Base-by-base conservation (phyloP, 495 filamentous ascomycete species). In the Penicillium daleae region DNA sequence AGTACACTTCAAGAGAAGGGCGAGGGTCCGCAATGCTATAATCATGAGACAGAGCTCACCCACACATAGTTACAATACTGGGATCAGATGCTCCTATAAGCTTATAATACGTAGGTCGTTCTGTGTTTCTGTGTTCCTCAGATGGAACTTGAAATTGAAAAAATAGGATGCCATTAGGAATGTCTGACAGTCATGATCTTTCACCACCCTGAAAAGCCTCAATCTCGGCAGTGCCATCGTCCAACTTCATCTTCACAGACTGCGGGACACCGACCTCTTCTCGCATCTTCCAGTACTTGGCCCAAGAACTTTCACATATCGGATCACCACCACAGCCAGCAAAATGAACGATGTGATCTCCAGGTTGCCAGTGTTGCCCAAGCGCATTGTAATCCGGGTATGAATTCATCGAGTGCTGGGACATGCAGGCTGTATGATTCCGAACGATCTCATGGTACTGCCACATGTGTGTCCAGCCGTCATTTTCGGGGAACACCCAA, bases 391-490 rank as follows among this genome's bases (percentile, higher is more conserved):
- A 59, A 19, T 53, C 56, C 24, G 61, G 61, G 22, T 63, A 63
- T 12, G 61, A 24, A 22, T 63, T 63, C 61, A 64, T 55, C n/a
- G 62, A 59, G 15, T 31, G 56, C 27, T 64, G 62, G 19, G 46
- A 50, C 39, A 59, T 59, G 29, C 56, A 56, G 12, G 56, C 62
- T 13, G 56, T 37, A 33, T 59, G 62, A 32, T 59, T 31, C 8
- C 50, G 49, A 24, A 64, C 62, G 4, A 56, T 64, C 17, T 64
- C 24, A 24, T 56, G 60, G 37, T 62, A 32, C 39, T 66, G 39
- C 59, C 59, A 62, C 60, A 66, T 56, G 40, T 62, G 59, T 22
- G 54, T 59, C 64, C 59, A 66, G 10, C 49, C 56, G 46, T 60
- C 56, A 27, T 66, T 51, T 33, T 66, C 60, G 2, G 60, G 48